Evolutionary conservation across 768 basidiomycete genomes (phyloP).

Genomic region (Russula brevipes): DNA sequence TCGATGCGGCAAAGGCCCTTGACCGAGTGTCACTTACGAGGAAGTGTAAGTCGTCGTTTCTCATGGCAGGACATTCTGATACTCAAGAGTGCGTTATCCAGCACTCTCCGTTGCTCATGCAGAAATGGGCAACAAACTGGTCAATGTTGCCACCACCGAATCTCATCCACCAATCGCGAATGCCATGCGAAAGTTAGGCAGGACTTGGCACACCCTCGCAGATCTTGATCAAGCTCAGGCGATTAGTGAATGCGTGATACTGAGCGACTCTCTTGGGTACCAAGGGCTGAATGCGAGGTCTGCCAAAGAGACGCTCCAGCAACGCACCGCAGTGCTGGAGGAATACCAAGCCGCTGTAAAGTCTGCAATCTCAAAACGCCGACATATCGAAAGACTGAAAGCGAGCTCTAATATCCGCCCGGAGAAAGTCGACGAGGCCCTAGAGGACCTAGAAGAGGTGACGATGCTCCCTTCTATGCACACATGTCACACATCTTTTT

Average conservation of each 20-base stretch:
- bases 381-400: constrained; percentile 85
- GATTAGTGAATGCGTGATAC: constrained; percentile 88
- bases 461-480: constrained; percentile 23
- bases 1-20: constrained; percentile 86
- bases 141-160: constrained; percentile 87
- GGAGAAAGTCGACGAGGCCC: constrained; percentile 82
- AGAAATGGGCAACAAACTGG: constrained; percentile 90
- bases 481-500: constrained; percentile 13
- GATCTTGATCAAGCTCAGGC: constrained; percentile 89
- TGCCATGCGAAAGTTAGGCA: constrained; percentile 80
- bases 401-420: constrained; percentile 80
- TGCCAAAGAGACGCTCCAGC: constrained; percentile 89
- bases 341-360: constrained; percentile 94
- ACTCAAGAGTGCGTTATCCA: constrained; percentile 31
- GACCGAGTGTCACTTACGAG: constrained; percentile 78
- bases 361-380: constrained; percentile 84
- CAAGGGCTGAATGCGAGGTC: constrained; percentile 96
- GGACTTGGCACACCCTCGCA: constrained; percentile 80
- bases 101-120: constrained; percentile 73
- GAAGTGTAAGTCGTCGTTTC: constrained; percentile 51
- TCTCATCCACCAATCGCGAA: constrained; percentile 77
- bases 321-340: constrained; percentile 86
- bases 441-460: constrained; percentile 92
- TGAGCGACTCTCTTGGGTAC: constrained; percentile 95
- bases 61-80: background rate